Percentiles rank a stretch among this genome's conserved stretches.
phyloP scores from a whole-genome alignment of 225 moss, liverwort and hornwort genomes.

The Straminergon stramineum region DNA sequence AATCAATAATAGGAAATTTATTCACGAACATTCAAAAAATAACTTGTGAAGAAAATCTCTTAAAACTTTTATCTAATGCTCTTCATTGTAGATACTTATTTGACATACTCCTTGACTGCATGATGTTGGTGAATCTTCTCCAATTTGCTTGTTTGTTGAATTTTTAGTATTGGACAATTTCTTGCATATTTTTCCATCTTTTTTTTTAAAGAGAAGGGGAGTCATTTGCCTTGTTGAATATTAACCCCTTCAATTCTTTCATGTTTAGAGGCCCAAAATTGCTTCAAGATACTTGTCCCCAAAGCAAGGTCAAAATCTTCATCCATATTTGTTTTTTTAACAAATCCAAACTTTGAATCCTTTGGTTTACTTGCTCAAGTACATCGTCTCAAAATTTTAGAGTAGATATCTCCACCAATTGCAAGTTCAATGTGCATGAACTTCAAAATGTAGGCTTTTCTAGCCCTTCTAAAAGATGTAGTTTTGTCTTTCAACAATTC shows the following conservation, averaged over 20 bases:
- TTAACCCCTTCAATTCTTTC: background rate
- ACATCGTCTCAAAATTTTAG: too few species aligned
- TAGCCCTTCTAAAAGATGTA: too few species aligned
- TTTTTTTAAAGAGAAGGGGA: background rate
- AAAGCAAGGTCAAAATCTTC: too few species aligned
- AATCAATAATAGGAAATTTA: fast-evolving
- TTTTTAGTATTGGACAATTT: background rate
- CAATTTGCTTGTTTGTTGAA: background rate
- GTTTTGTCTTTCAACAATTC: too few species aligned
- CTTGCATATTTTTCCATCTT: background rate
- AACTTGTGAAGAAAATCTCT: background rate
- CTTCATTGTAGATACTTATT: background rate
- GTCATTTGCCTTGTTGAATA: background rate
- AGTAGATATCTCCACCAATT: too few species aligned
- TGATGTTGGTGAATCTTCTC: background rate
- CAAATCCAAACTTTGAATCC: too few species aligned
- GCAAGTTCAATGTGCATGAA: too few species aligned
- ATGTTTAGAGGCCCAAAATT: too few species aligned
- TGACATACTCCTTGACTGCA: background rate
- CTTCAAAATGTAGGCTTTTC: too few species aligned
- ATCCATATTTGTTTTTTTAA: too few species aligned
- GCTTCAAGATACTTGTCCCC: too few species aligned
- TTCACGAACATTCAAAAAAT: background rate
- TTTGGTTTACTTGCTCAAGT: too few species aligned
- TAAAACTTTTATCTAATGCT: background rate